These are phyloP conservation scores for Globisporangium acanthophoron DNA, from an alignment of 352 stramenopile species.

Conservation along the genomic window DNA sequence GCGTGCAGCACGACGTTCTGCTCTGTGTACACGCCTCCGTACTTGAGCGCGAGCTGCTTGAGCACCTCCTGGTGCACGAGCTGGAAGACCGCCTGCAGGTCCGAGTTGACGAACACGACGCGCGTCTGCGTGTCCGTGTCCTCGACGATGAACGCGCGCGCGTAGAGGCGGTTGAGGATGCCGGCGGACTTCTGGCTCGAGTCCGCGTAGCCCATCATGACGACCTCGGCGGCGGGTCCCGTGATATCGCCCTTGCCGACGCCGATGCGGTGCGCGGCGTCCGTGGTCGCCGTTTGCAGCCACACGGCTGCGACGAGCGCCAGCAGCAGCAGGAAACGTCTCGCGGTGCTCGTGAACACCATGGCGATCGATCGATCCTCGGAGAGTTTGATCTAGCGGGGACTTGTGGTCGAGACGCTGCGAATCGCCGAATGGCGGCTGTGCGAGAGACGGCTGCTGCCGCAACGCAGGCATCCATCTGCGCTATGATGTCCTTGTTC, in stretches of 20 bases:
- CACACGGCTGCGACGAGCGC: neutral
- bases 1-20: constrained; percentile 74
- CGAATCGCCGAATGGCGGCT: too few species aligned
- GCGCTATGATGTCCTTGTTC: too few species aligned
- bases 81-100: constrained; percentile 40
- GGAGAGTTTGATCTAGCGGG: too few species aligned
- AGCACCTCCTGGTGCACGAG: constrained; percentile 52
- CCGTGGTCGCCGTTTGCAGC: neutral
- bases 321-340: neutral
- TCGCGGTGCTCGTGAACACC: neutral
- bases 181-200: constrained; percentile 34
- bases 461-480: too few species aligned
- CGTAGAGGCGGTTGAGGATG: constrained; percentile 58
- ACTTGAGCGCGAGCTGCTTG: constrained; percentile 29
- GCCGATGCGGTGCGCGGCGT: constrained; percentile 39
- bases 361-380: neutral
- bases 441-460: too few species aligned
- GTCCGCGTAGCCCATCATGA: constrained; percentile 67
- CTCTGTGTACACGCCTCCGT: constrained; percentile 34
- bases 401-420: too few species aligned
- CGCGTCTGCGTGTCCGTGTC: constrained; percentile 27
- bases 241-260: constrained; percentile 62
- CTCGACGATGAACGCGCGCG: constrained; percentile 57
- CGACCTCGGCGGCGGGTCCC: constrained; percentile 41
- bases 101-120: constrained; percentile 46